Percentiles rank a stretch among this genome's conserved stretches.
phyloP scores from a whole-genome alignment of 73 alveolate species.

The Tetrahymena thermophila region DNA sequence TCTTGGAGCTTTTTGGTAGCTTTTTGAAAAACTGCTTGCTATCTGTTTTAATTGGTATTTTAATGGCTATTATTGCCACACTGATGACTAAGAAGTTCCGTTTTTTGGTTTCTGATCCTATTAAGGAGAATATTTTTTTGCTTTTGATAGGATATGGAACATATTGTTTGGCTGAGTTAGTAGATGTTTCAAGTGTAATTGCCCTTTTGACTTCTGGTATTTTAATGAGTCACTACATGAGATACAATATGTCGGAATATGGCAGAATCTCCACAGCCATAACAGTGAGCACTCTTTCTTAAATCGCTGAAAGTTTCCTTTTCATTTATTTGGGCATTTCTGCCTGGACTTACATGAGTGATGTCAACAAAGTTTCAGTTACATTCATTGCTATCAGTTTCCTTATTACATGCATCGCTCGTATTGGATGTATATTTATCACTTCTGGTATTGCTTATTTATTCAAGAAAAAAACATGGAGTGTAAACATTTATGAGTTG shows the following conservation, averaged over 20 bases:
- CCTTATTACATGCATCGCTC: conserved; percentile 59
- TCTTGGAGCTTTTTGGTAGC: neutral
- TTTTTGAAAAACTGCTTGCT: conserved; percentile 4
- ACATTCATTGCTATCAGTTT: conserved; percentile 51
- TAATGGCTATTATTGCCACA: conserved; percentile 48
- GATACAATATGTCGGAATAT: conserved; percentile 72
- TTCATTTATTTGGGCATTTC: conserved; percentile 84
- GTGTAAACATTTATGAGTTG: conserved; percentile 64
- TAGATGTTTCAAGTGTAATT: conserved; percentile 81
- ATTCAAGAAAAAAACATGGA: conserved; percentile 47
- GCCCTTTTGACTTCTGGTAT: conserved; percentile 84
- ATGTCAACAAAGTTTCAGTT: conserved; percentile 49
- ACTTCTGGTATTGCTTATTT: conserved; percentile 48
- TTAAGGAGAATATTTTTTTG: conserved; percentile 69
- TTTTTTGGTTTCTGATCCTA: conserved; percentile 44
- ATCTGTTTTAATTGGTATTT: conserved; percentile 49
- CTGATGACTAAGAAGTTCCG: conserved; percentile 36
- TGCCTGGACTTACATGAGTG: conserved; percentile 45
- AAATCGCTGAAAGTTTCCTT: conserved; percentile 90
- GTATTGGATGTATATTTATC: conserved; percentile 71
- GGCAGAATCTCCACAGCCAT: conserved; percentile 77
- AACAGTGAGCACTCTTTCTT: conserved; percentile 72
- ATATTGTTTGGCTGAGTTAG: conserved; percentile 71
- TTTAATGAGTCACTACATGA: conserved; percentile 82
- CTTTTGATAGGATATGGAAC: conserved; percentile 73